phyloP scores from a whole-genome alignment of 805 yeast species.

The Candida caryicola region DNA sequence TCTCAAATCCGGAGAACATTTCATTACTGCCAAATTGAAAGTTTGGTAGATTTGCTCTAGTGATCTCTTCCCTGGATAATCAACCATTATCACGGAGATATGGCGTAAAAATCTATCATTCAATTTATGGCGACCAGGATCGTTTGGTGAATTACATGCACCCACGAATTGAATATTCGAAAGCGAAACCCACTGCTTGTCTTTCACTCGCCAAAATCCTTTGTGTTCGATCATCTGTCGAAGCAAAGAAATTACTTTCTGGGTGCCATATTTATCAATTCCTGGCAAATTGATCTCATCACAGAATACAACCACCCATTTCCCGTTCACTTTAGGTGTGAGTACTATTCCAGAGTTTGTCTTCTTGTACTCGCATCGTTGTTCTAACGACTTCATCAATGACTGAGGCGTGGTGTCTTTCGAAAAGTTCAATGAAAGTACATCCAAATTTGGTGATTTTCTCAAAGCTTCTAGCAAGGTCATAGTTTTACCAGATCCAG shows the following conservation, averaged over 20 bases:
- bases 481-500: conserved; percentile 98
- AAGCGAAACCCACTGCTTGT: conserved; percentile 63
- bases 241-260: conserved; percentile 63
- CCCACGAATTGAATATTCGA: conserved; percentile 80
- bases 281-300: conserved; percentile 88
- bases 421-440: conserved; percentile 76
- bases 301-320: conserved; percentile 79
- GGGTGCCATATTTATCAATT: conserved; percentile 69
- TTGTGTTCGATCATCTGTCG: conserved; percentile 69
- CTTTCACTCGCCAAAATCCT: conserved; percentile 73
- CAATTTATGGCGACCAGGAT: conserved; percentile 65
- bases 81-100: conserved; percentile 64
- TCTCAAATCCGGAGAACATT: conserved; percentile 56
- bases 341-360: conserved; percentile 51
- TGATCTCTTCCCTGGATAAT: conserved; percentile 68
- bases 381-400: conserved; percentile 64
- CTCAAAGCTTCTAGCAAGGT: conserved; percentile 68
- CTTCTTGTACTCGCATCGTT: conserved; percentile 60
- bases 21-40: conserved; percentile 55
- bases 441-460: conserved; percentile 52
- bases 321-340: conserved; percentile 58
- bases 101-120: conserved; percentile 65
- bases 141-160: conserved; percentile 89
- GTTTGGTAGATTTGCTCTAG: conserved; percentile 64
- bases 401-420: conserved; percentile 68